A percentile compares a stretch with the other conserved stretches of the same genome.
Evolutionary conservation across 352 stramenopile species (phyloP).

Genomic region (Phytophthora pini): DNA sequence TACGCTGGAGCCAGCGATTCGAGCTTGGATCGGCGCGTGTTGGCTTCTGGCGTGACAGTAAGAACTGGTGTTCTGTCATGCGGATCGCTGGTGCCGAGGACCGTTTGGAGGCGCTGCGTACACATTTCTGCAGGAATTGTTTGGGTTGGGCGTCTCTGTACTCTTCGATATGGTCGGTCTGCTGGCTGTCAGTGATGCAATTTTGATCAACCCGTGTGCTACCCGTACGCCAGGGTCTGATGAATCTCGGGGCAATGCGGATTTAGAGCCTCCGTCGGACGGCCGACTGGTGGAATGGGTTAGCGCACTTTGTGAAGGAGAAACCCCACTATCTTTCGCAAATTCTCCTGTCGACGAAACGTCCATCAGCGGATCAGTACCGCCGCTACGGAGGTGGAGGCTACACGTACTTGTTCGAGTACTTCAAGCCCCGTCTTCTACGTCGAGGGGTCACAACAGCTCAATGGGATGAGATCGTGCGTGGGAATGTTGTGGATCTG

Average conservation of each 20-base stretch:
- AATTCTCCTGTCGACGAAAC: conserved; percentile 70
- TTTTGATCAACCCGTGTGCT: conserved; percentile 46
- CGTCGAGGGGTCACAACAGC: conserved; percentile 35
- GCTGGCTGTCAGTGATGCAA: conserved; percentile 62
- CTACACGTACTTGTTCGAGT: conserved; percentile 63
- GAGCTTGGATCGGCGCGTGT: conserved; percentile 47
- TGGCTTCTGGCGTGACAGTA: conserved; percentile 43
- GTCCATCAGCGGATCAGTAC: conserved; percentile 71
- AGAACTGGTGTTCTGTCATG: conserved; percentile 72
- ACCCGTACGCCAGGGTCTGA: background rate
- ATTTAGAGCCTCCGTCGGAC: conserved; percentile 48
- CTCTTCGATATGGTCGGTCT: conserved; percentile 75
- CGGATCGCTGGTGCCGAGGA: conserved; percentile 65
- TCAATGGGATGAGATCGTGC: conserved; percentile 56
- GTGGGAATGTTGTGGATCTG: conserved; percentile 51
- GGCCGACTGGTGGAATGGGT: conserved; percentile 50
- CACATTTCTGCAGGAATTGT: conserved; percentile 52
- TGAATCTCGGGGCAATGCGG: background rate
- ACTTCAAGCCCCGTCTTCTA: conserved; percentile 55
- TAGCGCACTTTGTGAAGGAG: conserved; percentile 33
- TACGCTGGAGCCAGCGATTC: conserved; percentile 24
- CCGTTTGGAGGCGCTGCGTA: conserved; percentile 1
- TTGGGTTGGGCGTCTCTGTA: conserved; percentile 47
- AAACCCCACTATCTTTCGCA: conserved; percentile 33
- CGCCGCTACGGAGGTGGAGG: conserved; percentile 71